A percentile compares a stretch with the other conserved stretches of the same genome.
These are phyloP conservation scores for Fraxinus baroniana DNA, from an alignment of 305 asterid genomes.

Conservation along the genomic window DNA sequence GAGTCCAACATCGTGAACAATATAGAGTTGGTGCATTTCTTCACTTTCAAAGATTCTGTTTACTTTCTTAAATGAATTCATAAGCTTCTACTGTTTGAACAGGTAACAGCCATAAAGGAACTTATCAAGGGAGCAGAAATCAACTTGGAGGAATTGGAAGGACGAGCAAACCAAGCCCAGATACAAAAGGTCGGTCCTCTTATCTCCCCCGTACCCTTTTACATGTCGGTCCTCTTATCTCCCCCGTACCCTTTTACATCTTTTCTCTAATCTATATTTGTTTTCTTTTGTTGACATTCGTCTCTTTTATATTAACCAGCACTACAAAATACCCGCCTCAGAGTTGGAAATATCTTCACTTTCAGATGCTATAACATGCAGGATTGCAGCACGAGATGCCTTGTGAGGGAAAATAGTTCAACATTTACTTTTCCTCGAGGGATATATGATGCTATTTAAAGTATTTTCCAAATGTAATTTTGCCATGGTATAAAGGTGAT, in stretches of 20 bases:
- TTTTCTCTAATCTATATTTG: neutral
- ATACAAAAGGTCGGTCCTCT: constrained; percentile 65
- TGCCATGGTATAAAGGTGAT: neutral
- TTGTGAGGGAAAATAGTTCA: constrained; percentile 37
- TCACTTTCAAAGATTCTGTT: neutral
- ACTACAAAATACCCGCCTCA: constrained; percentile 64
- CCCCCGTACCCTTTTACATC: neutral
- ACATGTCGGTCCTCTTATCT: constrained; percentile 30
- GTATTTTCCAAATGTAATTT: constrained; percentile 4
- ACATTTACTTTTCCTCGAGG: neutral
- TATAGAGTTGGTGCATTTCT: neutral
- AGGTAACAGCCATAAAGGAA: constrained; percentile 54
- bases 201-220: neutral
- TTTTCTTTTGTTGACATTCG: constrained; percentile 7
- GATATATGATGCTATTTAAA: neutral
- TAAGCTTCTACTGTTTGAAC: constrained; percentile 14
- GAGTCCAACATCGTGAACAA: neutral
- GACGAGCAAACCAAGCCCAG: constrained; percentile 64
- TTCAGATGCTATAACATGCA: constrained; percentile 72
- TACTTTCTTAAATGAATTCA: neutral
- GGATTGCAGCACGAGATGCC: constrained; percentile 89
- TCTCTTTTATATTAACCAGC: constrained; percentile 39
- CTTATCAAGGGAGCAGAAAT: constrained; percentile 71
- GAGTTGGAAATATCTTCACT: constrained; percentile 81
- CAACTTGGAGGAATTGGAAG: constrained; percentile 69